Evolutionary conservation across 371 early-diverging fungal genomes (phyloP), one percentile per base, ranked within the genome.

Genomic region (Mortierella sp.): DNA sequence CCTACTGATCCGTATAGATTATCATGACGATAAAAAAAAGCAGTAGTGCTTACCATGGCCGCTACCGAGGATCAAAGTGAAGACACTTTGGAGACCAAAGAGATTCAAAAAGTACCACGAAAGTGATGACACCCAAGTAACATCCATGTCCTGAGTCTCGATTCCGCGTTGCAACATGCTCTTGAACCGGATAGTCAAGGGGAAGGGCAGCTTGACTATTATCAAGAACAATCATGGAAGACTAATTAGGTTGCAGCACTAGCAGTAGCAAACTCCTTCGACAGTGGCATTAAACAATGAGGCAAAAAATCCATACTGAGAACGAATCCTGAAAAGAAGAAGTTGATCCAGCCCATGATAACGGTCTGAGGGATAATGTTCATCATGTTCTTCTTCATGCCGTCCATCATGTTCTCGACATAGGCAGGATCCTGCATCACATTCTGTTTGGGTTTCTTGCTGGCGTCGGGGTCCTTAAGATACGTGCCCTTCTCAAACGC

Each of bases 321-420:
- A 31, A 98, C 89, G 73, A 98, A 98, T 57, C 99, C 99, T 37
- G 95, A 92, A 78, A 98, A 98, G 86, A 98, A 98, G 80, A 94
- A 96, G 68, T 94, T 95, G 83, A 98, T 93, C 97, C 97, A 98
- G 21, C 92, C 93, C 99, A 98, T 98, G 80, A 98, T 98, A 15
- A 98, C 76, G 61, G 95, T 96, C 82, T 98, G 99, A 28, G 99
- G 99, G 26, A 98, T 90, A 81, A 98, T 92, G 84, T 95, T 97
- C 62, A 89, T 91, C 85, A 98, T 87, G 82, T 96, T 95, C 78
- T 95, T 94, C 86, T 97, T 98, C 95, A 98, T 92, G 66, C 93
- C 93, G 41, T 95, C 96, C 95, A 96, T 97, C 95, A 97, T 96
- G 62, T 84, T 86, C 70, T 96, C 97, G 93, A 98, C 95, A 78